phyloP scores from a whole-genome alignment of 768 basidiomycete genomes.

The Boletellus sp. region DNA sequence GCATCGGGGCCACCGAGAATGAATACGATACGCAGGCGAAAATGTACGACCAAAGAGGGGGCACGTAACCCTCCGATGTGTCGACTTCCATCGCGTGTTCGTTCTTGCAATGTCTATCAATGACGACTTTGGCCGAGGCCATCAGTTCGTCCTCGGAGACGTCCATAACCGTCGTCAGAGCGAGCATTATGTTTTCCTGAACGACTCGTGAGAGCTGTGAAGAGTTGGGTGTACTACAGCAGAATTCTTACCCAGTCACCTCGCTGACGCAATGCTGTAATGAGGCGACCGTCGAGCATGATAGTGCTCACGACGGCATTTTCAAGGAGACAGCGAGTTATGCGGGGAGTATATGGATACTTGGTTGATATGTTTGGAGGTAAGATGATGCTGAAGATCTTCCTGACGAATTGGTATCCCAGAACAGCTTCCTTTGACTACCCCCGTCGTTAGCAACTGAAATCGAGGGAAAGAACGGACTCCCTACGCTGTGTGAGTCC shows the following conservation, averaged over 20 bases:
- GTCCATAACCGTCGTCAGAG: conserved; percentile 56
- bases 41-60: conserved; percentile 37
- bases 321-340: conserved; percentile 56
- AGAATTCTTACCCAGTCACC: conserved; percentile 62
- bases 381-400: conserved; percentile 50
- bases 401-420: conserved; percentile 56
- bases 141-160: conserved; percentile 64
- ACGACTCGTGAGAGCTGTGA: not conserved
- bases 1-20: conserved; percentile 36
- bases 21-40: conserved; percentile 39
- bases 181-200: conserved; percentile 42
- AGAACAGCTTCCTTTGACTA: conserved; percentile 19
- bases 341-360: conserved; percentile 51
- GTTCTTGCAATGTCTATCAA: conserved; percentile 34
- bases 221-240: not conserved
- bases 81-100: conserved; percentile 38
- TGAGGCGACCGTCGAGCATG: conserved; percentile 60
- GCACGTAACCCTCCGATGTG: conserved; percentile 22
- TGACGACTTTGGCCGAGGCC: conserved; percentile 44
- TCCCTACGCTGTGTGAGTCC: conserved; percentile 31
- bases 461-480: not conserved
- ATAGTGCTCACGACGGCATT: conserved; percentile 50
- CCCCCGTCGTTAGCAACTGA: conserved; percentile 1
- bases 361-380: conserved; percentile 37
- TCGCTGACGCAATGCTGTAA: conserved; percentile 48